Percentiles rank a stretch among this genome's conserved stretches.
These are phyloP conservation scores for Candida sithepensis DNA, from an alignment of 805 yeast genomes.

Conservation along the genomic window DNA sequence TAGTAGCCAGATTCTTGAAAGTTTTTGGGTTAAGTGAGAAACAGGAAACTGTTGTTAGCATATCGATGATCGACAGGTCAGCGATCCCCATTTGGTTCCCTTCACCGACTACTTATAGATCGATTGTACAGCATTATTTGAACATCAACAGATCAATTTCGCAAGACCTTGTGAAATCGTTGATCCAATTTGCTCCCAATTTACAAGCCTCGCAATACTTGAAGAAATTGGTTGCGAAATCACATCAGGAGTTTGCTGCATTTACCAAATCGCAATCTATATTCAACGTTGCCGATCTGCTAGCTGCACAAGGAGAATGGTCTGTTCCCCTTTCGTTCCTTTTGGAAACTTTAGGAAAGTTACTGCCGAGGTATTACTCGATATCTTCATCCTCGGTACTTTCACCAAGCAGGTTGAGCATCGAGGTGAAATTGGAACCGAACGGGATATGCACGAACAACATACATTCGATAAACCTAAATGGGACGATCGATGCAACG, in stretches of 20 bases:
- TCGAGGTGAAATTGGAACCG: constrained; percentile 76
- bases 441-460: constrained; percentile 78
- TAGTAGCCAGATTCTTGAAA: constrained; percentile 56
- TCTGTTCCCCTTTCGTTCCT: constrained; percentile 77
- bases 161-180: constrained; percentile 66
- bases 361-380: constrained; percentile 90
- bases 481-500: too few relatives aligned
- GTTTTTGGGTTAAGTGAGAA: constrained; percentile 54
- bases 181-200: constrained; percentile 74
- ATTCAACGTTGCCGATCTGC: neutral
- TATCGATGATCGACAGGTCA: constrained; percentile 63
- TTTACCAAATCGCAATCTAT: neutral
- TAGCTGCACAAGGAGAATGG: constrained; percentile 40
- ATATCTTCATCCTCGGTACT: constrained; percentile 75
- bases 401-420: constrained; percentile 59
- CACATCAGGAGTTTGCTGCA: neutral
- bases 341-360: constrained; percentile 69
- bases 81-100: constrained; percentile 52
- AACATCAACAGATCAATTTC: constrained; percentile 87
- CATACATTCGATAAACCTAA: constrained; percentile 5
- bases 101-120: constrained; percentile 72
- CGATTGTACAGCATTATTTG: constrained; percentile 72
- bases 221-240: constrained; percentile 44
- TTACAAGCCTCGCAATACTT: constrained; percentile 46
- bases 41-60: constrained; percentile 47